phyloP scores from a whole-genome alignment of 441 rosid genomes.

The Eutrema salsugineum region DNA sequence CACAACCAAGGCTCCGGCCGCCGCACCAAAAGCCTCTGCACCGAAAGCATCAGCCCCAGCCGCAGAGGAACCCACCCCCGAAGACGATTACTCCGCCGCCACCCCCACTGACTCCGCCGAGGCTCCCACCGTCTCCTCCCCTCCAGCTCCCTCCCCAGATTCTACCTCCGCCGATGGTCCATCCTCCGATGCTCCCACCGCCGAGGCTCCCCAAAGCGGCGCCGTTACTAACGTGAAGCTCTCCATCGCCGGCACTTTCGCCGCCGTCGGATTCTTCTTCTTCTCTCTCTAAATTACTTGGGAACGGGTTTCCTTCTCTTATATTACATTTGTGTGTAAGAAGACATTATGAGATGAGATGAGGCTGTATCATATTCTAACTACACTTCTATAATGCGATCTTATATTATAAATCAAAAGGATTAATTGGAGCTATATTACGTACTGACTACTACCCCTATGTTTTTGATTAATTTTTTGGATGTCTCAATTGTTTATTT shows the following conservation, averaged over 20 bases:
- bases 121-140: slow-evolving; percentile 26
- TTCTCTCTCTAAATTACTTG: slow-evolving; percentile 30
- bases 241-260: slow-evolving; percentile 22
- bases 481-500: background rate
- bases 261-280: slow-evolving; percentile 27
- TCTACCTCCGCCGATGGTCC: slow-evolving; percentile 25
- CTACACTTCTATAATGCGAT: background rate
- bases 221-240: slow-evolving; percentile 14
- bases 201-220: slow-evolving; percentile 14
- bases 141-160: slow-evolving; percentile 29
- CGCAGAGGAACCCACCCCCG: slow-evolving; percentile 27
- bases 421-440: slow-evolving; percentile 3
- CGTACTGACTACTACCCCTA: background rate
- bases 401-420: background rate
- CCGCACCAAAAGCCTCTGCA: slow-evolving; percentile 11
- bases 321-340: too few relatives aligned
- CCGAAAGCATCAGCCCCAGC: slow-evolving; percentile 27
- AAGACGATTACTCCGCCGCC: slow-evolving; percentile 21
- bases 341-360: background rate
- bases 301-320: too few relatives aligned
- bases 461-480: background rate
- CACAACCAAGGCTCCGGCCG: slow-evolving; percentile 23
- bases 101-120: slow-evolving; percentile 21
- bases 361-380: background rate
- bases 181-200: slow-evolving; percentile 21